phyloP scores from a whole-genome alignment of 306 rosid species.

The Cucumis sativus region DNA sequence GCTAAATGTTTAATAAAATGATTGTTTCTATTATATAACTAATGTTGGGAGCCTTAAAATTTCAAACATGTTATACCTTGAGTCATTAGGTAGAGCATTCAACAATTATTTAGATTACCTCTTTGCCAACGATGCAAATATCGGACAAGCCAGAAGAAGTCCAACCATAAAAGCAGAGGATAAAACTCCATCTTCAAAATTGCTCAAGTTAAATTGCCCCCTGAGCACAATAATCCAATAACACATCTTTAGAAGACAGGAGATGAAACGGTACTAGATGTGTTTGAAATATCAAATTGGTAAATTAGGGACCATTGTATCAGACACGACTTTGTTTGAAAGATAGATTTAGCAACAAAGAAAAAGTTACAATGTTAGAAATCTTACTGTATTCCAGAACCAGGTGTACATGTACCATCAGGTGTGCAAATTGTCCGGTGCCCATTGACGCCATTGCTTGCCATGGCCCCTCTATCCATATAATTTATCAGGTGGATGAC shows the following conservation, averaged over 20 bases:
- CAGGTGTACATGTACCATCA: conserved; percentile 62
- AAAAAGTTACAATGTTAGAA: neutral
- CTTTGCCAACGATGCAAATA: conserved; percentile 78
- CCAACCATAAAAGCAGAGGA: conserved; percentile 98
- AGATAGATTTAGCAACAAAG: neutral
- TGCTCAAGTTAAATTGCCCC: conserved; percentile 78
- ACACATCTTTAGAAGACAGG: neutral
- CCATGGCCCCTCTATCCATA: conserved; percentile 83
- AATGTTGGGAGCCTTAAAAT: neutral
- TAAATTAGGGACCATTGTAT: neutral
- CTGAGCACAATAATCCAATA: conserved; percentile 23
- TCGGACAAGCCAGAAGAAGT: conserved; percentile 78
- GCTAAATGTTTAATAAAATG: neutral
- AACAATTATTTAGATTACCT: conserved; percentile 31
- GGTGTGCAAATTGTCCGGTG: conserved; percentile 44
- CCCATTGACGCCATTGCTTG: conserved; percentile 90
- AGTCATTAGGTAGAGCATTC: neutral
- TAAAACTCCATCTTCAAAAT: conserved; percentile 80
- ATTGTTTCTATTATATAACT: neutral
- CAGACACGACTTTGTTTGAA: neutral
- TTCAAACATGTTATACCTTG: neutral
- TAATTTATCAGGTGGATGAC: conserved; percentile 57
- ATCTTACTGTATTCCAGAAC: conserved; percentile 83
- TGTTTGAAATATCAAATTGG: neutral
- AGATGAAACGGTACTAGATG: neutral